These are phyloP conservation scores for Alliaria petiolata DNA, from an alignment of 345 rosid genomes.

Conservation along the genomic window DNA sequence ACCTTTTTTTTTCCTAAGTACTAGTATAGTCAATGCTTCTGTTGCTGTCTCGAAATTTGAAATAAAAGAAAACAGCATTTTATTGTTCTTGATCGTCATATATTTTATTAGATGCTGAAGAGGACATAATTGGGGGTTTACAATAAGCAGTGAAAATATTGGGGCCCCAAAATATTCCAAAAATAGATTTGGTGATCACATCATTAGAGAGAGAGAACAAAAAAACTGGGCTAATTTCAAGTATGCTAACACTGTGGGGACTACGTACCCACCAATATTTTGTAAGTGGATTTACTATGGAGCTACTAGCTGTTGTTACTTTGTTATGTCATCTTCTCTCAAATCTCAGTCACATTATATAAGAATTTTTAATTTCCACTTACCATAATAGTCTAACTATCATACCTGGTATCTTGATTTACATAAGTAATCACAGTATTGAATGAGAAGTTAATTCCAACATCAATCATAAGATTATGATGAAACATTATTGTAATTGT, in stretches of 20 bases:
- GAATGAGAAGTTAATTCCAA: neutral
- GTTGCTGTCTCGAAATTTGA: conserved; percentile 10
- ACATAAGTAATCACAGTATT: too few relatives aligned
- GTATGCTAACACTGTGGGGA: conserved; percentile 22
- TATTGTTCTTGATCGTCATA: neutral
- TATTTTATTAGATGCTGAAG: conserved; percentile 21
- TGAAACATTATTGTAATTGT: neutral
- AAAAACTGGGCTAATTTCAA: conserved; percentile 17
- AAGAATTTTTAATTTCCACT: neutral
- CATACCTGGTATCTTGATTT: neutral
- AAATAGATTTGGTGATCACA: conserved; percentile 26
- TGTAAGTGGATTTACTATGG: conserved; percentile 3
- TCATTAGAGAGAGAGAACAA: neutral
- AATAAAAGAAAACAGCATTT: conserved; percentile 17
- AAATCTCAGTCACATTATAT: neutral
- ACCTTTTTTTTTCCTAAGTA: neutral
- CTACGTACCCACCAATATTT: conserved; percentile 11
- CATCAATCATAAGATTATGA: neutral
- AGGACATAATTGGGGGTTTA: conserved; percentile 22
- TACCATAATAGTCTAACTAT: neutral
- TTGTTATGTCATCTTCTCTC: neutral
- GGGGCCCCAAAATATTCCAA: conserved; percentile 29
- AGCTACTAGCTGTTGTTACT: conserved; percentile 4
- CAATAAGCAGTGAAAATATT: conserved; percentile 3
- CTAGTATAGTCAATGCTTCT: conserved; percentile 5